Percentiles rank a stretch among this genome's conserved stretches.
phyloP scores from a whole-genome alignment of 306 rosid genomes.

The Datisca glomerata region DNA sequence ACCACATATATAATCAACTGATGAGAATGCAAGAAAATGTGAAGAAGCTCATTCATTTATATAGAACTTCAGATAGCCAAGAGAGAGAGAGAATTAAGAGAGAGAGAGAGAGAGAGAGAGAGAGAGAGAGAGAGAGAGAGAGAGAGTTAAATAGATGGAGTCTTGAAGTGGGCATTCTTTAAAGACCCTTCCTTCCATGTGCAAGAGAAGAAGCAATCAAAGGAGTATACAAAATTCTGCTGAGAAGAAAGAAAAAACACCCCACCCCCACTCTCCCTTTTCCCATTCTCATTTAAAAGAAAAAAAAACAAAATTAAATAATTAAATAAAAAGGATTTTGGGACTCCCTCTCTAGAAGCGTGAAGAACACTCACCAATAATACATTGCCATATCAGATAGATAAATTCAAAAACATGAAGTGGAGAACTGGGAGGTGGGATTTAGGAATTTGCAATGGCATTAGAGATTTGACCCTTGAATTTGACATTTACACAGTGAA shows the following conservation, averaged over 20 bases:
- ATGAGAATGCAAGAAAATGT: constrained; percentile 11
- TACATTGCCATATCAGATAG: neutral
- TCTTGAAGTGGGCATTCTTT: constrained; percentile 58
- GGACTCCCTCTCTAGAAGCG: neutral
- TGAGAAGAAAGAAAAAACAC: constrained; percentile 9
- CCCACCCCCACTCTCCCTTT: neutral
- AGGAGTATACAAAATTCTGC: constrained; percentile 1
- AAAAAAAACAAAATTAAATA: too few relatives aligned
- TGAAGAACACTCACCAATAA: neutral
- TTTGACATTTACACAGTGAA: constrained; percentile 29
- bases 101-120: too few relatives aligned
- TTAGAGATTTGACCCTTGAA: constrained; percentile 35
- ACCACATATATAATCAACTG: too few relatives aligned
- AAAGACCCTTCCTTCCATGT: constrained; percentile 24
- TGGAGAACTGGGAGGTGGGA: neutral
- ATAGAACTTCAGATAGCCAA: constrained; percentile 10
- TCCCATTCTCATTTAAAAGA: too few relatives aligned
- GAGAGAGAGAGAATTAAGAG: too few relatives aligned
- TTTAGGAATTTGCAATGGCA: neutral
- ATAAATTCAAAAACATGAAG: too few relatives aligned
- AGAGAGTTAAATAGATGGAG: constrained; percentile 45
- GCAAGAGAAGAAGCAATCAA: constrained; percentile 13
- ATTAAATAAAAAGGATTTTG: too few relatives aligned
- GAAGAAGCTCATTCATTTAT: constrained; percentile 28
- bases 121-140: constrained; percentile 3